A percentile compares a stretch with the other conserved stretches of the same genome.
phyloP scores from a whole-genome alignment of 345 rosid genomes.

The Isatis tinctoria region DNA sequence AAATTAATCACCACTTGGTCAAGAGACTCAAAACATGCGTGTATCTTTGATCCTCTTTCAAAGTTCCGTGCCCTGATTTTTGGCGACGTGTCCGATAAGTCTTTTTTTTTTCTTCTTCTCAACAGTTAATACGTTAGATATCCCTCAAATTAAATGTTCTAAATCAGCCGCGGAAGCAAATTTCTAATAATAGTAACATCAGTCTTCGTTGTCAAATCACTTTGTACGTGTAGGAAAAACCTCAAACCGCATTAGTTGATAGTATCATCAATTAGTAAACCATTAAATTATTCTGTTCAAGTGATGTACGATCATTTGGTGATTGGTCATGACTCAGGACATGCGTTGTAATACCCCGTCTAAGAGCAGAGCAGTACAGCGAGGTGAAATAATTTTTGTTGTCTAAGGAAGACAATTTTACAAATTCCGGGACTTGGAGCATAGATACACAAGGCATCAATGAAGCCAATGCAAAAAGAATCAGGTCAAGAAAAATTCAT shows the following conservation, averaged over 20 bases:
- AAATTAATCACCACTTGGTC: background rate
- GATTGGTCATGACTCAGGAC: conserved; percentile 2
- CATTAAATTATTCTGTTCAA: background rate
- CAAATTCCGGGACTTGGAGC: no score
- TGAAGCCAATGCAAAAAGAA: no score
- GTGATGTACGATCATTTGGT: background rate
- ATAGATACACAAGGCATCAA: no score
- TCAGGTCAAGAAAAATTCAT: no score
- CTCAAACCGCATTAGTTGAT: background rate
- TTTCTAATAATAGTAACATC: background rate
- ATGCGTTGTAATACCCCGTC: no score
- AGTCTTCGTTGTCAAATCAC: background rate
- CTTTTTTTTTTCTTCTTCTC: background rate
- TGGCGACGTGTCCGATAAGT: background rate
- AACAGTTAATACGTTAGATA: background rate
- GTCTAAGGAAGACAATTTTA: no score
- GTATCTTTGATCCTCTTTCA: background rate
- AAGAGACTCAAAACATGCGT: background rate
- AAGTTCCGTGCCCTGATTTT: background rate
- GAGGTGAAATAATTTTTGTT: no score
- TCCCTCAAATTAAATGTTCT: no score
- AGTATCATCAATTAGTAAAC: no score
- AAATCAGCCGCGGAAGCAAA: background rate
- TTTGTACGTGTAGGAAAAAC: background rate
- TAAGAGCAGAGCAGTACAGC: no score